Evolutionary conservation across 2,329 filamentous ascomycete genomes (phyloP), one percentile per base, ranked within the genome.

Genomic region (Ophiostoma montium): DNA sequence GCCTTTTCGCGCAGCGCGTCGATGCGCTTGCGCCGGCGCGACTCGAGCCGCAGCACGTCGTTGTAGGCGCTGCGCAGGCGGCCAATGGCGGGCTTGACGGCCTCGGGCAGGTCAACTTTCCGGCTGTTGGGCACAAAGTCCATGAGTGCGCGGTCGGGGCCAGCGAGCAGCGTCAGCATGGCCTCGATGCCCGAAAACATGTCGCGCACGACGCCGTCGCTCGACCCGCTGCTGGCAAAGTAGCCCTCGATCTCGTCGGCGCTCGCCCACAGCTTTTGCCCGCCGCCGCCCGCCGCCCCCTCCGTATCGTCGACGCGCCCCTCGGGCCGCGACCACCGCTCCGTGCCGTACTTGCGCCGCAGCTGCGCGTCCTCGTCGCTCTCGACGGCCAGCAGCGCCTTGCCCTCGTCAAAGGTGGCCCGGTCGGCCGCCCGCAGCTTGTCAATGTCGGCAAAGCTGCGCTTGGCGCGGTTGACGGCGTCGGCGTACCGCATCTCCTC

Each of bases 401-500:
- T 80, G 0, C 87, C 90, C 64, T 96, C 90, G 41, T 85, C 79
- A 53, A 92, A 96, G 1, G 86, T 75, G 0, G 79, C 75, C 48
- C 80, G 69, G 60, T 95, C 88, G 45, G 81, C 84, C 1, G 79
- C 71, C 56, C 92, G 86, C n/a, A 98, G 69, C 63, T 90, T 95
- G 45, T 89, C 82, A 1, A 89, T 94, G 55, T 96, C 90, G 5
- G 85, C 81, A 53, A 96, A 86, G 5, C 86, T 87, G 48, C 80
- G 76, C 47, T 85, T 78, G 0, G 96, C 67, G 27, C 85, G 74
- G 50, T 83, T 80, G 31, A 95, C 70, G 0, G 87, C 90, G 59
- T 95, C 88, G 50, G 89, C 85, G 61, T 96, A 90, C 18, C 89
- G 76, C 45, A 98, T 83, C 60, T 96, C 92, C 61, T 96, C 90